phyloP scores from a whole-genome alignment of 257 asterid genomes.

The Nicotiana tomentosiformis region DNA sequence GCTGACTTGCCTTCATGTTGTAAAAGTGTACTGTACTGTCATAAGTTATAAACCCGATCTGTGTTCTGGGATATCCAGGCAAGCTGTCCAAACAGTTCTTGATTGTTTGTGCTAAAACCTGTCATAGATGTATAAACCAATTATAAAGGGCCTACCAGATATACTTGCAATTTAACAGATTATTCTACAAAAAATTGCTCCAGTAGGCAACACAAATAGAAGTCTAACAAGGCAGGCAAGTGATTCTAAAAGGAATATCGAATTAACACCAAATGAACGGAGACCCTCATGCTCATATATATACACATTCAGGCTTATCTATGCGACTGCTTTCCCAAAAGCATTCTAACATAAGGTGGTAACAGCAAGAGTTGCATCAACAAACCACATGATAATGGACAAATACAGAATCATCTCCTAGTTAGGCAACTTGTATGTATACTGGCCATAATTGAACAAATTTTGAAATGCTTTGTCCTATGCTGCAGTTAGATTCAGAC shows the following conservation, averaged over 20 bases:
- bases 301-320: background rate
- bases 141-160: background rate
- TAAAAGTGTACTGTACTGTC: constrained; percentile 96
- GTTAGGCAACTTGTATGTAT: background rate
- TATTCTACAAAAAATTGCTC: background rate
- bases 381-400: background rate
- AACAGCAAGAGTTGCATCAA: background rate
- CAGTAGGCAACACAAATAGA: background rate
- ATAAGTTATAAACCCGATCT: constrained; percentile 89
- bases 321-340: background rate
- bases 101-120: constrained; percentile 89
- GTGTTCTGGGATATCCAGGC: constrained; percentile 93
- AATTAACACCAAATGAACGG: background rate
- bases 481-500: background rate
- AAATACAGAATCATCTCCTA: background rate
- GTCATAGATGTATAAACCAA: constrained; percentile 21
- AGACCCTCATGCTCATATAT: background rate
- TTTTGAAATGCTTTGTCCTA: background rate
- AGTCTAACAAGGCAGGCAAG: background rate
- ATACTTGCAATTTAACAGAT: background rate
- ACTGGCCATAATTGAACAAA: background rate
- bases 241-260: background rate
- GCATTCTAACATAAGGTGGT: background rate
- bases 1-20: constrained; percentile 73
- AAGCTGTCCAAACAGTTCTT: constrained; percentile 80